Evolutionary conservation across 306 rosid genomes (phyloP).

Genomic region (Datisca glomerata): DNA sequence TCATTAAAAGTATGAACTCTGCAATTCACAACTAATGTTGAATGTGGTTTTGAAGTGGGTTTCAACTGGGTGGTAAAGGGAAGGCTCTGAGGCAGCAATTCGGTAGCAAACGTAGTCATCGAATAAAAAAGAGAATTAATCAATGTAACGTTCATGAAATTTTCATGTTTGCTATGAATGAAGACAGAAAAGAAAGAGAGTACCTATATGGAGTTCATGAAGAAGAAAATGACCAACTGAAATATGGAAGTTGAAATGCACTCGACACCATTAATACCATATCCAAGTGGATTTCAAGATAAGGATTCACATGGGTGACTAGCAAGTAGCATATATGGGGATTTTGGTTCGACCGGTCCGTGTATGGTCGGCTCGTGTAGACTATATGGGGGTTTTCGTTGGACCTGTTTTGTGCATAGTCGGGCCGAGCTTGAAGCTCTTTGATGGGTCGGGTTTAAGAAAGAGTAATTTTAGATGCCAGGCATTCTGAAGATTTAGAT

Average conservation of each 20-base stretch:
- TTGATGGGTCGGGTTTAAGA: too few relatives aligned
- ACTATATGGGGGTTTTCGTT: too few relatives aligned
- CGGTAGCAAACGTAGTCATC: slow-evolving; percentile 53
- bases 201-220: not conserved
- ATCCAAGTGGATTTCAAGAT: slow-evolving; percentile 1
- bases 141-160: not conserved
- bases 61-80: slow-evolving; percentile 18
- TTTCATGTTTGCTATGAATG: not conserved
- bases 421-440: too few relatives aligned
- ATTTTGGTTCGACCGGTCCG: too few relatives aligned
- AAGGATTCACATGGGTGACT: too few relatives aligned
- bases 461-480: too few relatives aligned
- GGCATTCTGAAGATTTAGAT: too few relatives aligned
- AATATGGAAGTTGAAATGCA: not conserved
- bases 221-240: not conserved
- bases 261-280: not conserved
- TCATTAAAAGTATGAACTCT: slow-evolving; percentile 20
- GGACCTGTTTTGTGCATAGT: too few relatives aligned
- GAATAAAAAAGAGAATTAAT: not conserved
- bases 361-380: too few relatives aligned
- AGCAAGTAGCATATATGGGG: too few relatives aligned
- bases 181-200: not conserved
- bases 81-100: slow-evolving; percentile 41
- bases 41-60: slow-evolving; percentile 22
- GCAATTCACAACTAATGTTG: slow-evolving; percentile 18